A percentile compares a stretch with the other conserved stretches of the same genome.
Conservation (phyloP, 768 basidiomycete genomes). For the Kwoniella sp. region DNA sequence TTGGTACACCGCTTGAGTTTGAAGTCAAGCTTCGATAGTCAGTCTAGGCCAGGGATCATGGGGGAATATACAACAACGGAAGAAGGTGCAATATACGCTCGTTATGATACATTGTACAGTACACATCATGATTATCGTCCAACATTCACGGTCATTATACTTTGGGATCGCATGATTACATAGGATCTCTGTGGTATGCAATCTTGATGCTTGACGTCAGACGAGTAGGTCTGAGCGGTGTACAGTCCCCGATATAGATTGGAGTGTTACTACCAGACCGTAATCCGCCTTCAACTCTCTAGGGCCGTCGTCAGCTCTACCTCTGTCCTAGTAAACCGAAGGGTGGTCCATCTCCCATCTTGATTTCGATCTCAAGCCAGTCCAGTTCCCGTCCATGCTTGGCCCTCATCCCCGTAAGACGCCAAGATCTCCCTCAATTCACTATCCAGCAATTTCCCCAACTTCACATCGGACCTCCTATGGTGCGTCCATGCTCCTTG, state of each 20-base stretch:
- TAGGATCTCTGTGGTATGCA: too few species aligned
- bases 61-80: not conserved
- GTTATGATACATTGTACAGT: too few species aligned
- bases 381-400: not conserved
- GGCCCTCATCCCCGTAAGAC: not conserved
- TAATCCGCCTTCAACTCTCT: too few species aligned
- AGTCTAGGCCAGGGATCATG: not conserved
- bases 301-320: too few species aligned
- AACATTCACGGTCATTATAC: not conserved
- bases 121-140: not conserved
- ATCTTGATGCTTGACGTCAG: too few species aligned
- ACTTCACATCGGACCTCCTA: slow-evolving; percentile 32
- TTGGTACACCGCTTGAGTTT: slow-evolving; percentile 12
- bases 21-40: slow-evolving; percentile 8
- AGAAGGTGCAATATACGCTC: too few species aligned
- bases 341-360: too few species aligned
- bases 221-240: too few species aligned
- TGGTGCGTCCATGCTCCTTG: slow-evolving; percentile 46
- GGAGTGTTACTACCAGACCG: too few species aligned
- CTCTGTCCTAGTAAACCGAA: too few species aligned
- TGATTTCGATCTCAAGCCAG: not conserved
- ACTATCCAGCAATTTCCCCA: slow-evolving; percentile 43
- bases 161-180: too few species aligned
- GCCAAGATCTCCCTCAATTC: slow-evolving; percentile 44
- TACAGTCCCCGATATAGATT: too few species aligned